Evolutionary conservation across 2,329 filamentous ascomycete genomes (phyloP), one percentile per base, ranked within the genome.

Genomic region (Chrysoporthe puriensis): DNA sequence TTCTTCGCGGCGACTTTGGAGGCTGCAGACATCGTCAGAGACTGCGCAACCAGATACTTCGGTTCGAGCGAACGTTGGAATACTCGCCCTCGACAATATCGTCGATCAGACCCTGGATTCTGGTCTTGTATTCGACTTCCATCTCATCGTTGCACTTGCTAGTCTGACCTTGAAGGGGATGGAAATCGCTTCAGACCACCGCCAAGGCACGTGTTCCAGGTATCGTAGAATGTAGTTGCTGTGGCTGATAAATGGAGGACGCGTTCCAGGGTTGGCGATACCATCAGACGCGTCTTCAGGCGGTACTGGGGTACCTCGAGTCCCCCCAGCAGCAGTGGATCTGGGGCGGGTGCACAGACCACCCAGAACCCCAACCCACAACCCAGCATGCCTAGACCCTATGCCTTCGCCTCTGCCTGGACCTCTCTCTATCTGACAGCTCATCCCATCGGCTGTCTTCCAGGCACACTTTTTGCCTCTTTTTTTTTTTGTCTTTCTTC

Each of bases 1-100:
- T 90, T 86, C 76, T 92, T 94, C 68, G 90, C 83, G 0, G 91
- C 86, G 43, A 86, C 73, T 72, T 83, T 85, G 26, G 88, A 85
- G 32, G 86, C 88, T 90, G 69, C 18, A 63, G 42, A 43, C 48
- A 4, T 50, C 36, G 56, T 67, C 54, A 72, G 65, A 57, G 16
- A 48, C 57, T 13, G 18, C 13, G 26, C 48, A 46, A 36, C 46
- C 26, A 32, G 56, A 6, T 11, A 11, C 26, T 57, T 32, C 68
- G n/a, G 9, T 56, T 32, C 26, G 4, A 4, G 3, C 21, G 16
- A 26, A 3, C n/a, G 58, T 9, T n/a, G 40, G 11, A n/a, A 18
- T 52, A 69, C 64, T 65, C 68, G 76, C 76, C 76, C 71, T 74
- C 68, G 42, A 81, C 71, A 57, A 83, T 73, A 71, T 82, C 77